Percentiles rank a stretch among this genome's conserved stretches.
Conservation (phyloP, 2,329 filamentous ascomycete species). For the Cladosporium velox region DNA sequence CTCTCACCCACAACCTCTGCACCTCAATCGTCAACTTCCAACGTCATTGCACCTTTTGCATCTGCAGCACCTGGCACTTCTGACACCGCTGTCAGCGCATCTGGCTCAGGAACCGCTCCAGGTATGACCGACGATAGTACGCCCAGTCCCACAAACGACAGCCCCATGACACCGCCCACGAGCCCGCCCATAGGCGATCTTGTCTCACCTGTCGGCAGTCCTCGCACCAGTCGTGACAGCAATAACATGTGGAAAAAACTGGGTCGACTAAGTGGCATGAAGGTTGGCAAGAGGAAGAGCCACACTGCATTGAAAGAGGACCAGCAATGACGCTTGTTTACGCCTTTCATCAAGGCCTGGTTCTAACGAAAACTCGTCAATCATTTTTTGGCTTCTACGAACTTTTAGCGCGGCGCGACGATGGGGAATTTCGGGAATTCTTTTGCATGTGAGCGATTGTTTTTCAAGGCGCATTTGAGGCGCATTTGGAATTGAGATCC, state of each 20-base stretch:
- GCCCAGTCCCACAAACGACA: slow-evolving; percentile 50
- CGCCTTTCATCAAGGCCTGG: slow-evolving; percentile 7
- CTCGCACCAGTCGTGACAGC: slow-evolving; percentile 14
- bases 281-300: slow-evolving; percentile 37
- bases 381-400: background rate
- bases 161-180: slow-evolving; percentile 73
- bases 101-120: slow-evolving; percentile 45
- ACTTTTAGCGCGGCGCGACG: slow-evolving; percentile 16
- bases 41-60: slow-evolving; percentile 22
- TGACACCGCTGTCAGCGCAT: slow-evolving; percentile 29
- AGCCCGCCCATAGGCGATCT: slow-evolving; percentile 60
- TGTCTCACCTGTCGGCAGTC: slow-evolving; percentile 19
- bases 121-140: slow-evolving; percentile 66
- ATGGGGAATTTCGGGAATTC: background rate
- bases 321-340: slow-evolving; percentile 18
- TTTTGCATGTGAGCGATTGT: slow-evolving; percentile 13
- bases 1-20: slow-evolving; percentile 37
- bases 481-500: background rate
- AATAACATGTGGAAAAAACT: slow-evolving; percentile 41
- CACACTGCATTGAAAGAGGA: slow-evolving; percentile 32
- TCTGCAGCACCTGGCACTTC: slow-evolving; percentile 20
- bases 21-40: slow-evolving; percentile 25
- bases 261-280: slow-evolving; percentile 40
- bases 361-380: background rate
- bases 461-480: background rate